These are phyloP conservation scores for Colletotrichum horii DNA, from an alignment of 2,329 filamentous ascomycete species.

Conservation along the genomic window DNA sequence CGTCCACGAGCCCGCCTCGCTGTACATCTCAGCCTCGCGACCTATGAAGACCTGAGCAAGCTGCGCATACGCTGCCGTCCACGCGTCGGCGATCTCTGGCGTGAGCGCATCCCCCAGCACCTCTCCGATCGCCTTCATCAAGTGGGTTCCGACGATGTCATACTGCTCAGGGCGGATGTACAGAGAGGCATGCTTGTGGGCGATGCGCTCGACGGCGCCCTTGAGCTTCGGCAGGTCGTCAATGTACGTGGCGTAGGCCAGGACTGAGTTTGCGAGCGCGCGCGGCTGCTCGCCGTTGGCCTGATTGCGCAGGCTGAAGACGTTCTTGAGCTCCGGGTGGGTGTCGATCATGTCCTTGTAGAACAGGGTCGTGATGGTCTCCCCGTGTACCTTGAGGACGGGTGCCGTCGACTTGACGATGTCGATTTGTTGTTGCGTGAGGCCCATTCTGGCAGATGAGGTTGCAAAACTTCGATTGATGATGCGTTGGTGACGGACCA, in stretches of 20 bases:
- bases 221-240: conserved; percentile 68
- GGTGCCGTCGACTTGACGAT: conserved; percentile 82
- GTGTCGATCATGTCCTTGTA: conserved; percentile 71
- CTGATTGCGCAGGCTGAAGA: conserved; percentile 77
- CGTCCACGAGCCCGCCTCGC: conserved; percentile 47
- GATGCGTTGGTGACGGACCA: neutral
- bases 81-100: conserved; percentile 70
- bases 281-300: conserved; percentile 69
- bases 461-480: neutral
- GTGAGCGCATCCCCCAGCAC: conserved; percentile 74
- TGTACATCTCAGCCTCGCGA: conserved; percentile 67
- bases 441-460: conserved; percentile 40
- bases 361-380: conserved; percentile 72
- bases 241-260: conserved; percentile 76
- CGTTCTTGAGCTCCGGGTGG: conserved; percentile 68
- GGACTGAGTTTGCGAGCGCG: conserved; percentile 73
- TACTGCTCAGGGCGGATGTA: conserved; percentile 74
- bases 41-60: conserved; percentile 74
- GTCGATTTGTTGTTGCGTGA: conserved; percentile 68
- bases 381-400: conserved; percentile 71
- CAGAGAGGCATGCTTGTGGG: conserved; percentile 78
- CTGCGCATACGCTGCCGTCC: conserved; percentile 74
- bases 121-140: conserved; percentile 70
- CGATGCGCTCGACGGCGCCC: conserved; percentile 69
- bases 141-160: conserved; percentile 69